Conservation (phyloP, 345 rosid species). For the Physaria fendleri region DNA sequence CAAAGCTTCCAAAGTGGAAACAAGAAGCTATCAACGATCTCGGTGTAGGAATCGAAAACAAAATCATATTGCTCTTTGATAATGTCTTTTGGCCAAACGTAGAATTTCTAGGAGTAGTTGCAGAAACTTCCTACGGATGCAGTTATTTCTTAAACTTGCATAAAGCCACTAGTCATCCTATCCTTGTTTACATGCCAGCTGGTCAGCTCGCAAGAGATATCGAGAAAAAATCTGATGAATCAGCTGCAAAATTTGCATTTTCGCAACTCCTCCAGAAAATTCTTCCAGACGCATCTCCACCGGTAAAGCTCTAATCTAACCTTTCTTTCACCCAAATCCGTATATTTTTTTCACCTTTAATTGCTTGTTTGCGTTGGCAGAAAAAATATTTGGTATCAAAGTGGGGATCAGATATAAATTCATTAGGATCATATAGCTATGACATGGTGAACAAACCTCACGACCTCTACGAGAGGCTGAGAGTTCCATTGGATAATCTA, state of each 20-base stretch:
- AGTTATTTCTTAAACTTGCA: constrained; percentile 95
- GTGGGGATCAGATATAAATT: constrained; percentile 75
- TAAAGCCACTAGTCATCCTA: constrained; percentile 86
- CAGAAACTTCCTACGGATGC: constrained; percentile 86
- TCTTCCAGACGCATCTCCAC: constrained; percentile 78
- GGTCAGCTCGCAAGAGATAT: constrained; percentile 96
- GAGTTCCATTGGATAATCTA: constrained; percentile 85
- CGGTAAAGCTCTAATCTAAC: constrained; percentile 38
- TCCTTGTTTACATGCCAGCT: constrained; percentile 95
- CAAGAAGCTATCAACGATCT: constrained; percentile 81
- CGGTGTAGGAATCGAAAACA: constrained; percentile 94
- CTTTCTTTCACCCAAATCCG: neutral
- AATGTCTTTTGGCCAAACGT: constrained; percentile 98
- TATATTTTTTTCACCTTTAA: neutral
- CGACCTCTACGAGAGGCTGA: constrained; percentile 77
- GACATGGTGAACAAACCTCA: constrained; percentile 84
- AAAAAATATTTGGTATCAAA: constrained; percentile 66
- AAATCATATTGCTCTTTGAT: constrained; percentile 73
- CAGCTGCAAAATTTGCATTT: constrained; percentile 85
- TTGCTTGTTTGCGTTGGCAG: constrained; percentile 31
- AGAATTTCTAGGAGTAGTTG: constrained; percentile 94
- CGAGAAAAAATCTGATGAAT: constrained; percentile 91
- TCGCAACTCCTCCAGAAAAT: constrained; percentile 79
- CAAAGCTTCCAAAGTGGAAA: constrained; percentile 88
- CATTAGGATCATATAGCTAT: constrained; percentile 92